Evolutionary conservation across 73 alveolate species (phyloP), one percentile per base, ranked within the genome.

Genomic region (Tetrahymena malaccensis): DNA sequence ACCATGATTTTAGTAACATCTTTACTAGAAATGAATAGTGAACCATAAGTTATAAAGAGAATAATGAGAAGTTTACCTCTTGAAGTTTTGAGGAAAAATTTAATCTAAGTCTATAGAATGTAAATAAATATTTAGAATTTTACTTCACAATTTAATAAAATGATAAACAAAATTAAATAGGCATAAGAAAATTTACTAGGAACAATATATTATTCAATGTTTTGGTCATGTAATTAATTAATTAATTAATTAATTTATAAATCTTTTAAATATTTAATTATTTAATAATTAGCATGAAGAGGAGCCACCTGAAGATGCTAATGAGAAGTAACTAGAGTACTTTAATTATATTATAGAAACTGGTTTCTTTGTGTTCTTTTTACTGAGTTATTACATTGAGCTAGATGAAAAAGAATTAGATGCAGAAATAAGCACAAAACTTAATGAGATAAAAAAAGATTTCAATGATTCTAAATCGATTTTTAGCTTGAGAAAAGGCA

Each of bases 261-360:
- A 40, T 6, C 0, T 0, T 50, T 50, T 5, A 50, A 5, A 1
- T 50, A 31, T 50, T 50, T 50, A 50, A 19, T 50, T 50, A 21
- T 0, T 15, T 50, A 15, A 70, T 27, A 70, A 70, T 27, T 22
- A 70, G 89, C 37, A 70, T 70, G 89, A 70, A 70, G 89, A 31
- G 1, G 97, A 93, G 43, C 55, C 57, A 25, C 93, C 56, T 57
- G 94, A 84, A 9, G 94, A 95, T 27, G 96, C 40, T 0, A 84
- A 58, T 10, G 94, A 83, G 13, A 31, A 93, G 31, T 44, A 93
- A 10, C 56, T 93, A 33, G 96, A 94, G n/a, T 93, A 93, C 43
- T 98, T 94, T 56, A 96, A 97, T 84, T 94, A 96, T 27, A 98
- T 98, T 35, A 93, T 98, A 94, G 99, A 98, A 93, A 97, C 99